Evolutionary conservation across 2,329 filamentous ascomycete species (phyloP).

Genomic region (Ophiostoma ulmi): DNA sequence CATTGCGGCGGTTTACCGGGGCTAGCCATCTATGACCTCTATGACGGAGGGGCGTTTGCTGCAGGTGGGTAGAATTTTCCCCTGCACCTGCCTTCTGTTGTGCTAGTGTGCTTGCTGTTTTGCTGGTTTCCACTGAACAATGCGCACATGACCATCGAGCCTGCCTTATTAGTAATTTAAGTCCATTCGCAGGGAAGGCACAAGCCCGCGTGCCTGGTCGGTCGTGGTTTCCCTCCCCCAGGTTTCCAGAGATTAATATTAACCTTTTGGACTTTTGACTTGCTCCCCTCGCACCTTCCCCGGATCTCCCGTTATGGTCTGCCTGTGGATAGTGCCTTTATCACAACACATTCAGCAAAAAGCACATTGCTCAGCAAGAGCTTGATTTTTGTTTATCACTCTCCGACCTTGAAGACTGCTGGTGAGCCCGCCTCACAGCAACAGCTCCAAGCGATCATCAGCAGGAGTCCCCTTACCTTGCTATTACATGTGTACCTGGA

Average conservation of each 20-base stretch:
- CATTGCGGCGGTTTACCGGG: slow-evolving; percentile 5
- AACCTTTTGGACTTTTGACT: not conserved
- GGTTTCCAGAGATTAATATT: not conserved
- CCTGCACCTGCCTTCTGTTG: not conserved
- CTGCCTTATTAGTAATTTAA: slow-evolving; percentile 20
- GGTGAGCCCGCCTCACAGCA: not conserved
- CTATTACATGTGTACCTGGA: not conserved
- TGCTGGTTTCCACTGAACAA: slow-evolving; percentile 13
- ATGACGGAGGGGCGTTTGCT: slow-evolving; percentile 15
- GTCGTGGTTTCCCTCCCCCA: slow-evolving; percentile 13
- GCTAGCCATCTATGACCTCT: slow-evolving; percentile 15
- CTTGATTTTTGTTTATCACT: not conserved
- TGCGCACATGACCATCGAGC: slow-evolving; percentile 22
- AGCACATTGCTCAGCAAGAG: not conserved
- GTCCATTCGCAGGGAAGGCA: not conserved
- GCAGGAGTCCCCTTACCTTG: not conserved
- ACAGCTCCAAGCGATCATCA: slow-evolving; percentile 1
- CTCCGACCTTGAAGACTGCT: slow-evolving; percentile 1
- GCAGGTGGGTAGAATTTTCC: slow-evolving; percentile 1
- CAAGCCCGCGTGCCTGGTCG: slow-evolving; percentile 6
- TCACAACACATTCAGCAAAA: not conserved
- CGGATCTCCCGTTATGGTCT: not conserved
- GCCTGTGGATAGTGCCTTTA: not conserved
- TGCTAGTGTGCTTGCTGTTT: not conserved
- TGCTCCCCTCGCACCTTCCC: slow-evolving; percentile 12